phyloP scores from a whole-genome alignment of 192 early-diverging fungal genomes.

The Irineochytrium annulatum region DNA sequence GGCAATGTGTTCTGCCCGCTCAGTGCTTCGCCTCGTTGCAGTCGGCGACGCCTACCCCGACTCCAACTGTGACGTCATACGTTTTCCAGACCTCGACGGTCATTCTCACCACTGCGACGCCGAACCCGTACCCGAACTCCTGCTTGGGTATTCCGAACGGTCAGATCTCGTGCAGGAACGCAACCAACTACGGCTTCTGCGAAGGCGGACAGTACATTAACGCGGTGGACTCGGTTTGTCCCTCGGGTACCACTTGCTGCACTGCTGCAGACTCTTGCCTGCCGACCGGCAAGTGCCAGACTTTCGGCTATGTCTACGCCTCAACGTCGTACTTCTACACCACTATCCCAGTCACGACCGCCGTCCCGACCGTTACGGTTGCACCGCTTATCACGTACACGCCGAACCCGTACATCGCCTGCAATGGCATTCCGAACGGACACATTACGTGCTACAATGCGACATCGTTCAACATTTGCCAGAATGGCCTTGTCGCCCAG shows the following conservation, averaged over 20 bases:
- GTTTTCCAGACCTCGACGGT: too few species aligned
- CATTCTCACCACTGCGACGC: too few species aligned
- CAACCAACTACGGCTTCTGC: not conserved
- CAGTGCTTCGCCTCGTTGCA: too few species aligned
- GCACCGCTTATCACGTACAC: too few species aligned
- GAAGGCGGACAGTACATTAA: not conserved
- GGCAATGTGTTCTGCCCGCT: too few species aligned
- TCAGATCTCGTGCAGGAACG: conserved; percentile 1
- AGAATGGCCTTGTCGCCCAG: not conserved
- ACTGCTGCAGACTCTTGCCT: not conserved
- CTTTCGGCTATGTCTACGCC: too few species aligned
- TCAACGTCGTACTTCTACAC: too few species aligned
- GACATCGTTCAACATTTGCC: conserved; percentile 5
- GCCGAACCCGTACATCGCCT: too few species aligned
- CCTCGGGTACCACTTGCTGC: not conserved
- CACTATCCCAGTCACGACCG: too few species aligned
- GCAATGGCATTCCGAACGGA: conserved; percentile 2
- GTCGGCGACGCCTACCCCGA: too few species aligned
- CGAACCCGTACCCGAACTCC: not conserved
- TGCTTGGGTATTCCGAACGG: conserved; percentile 7
- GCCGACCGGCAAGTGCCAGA: not conserved
- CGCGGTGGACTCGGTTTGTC: not conserved
- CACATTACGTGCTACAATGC: not conserved
- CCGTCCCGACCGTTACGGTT: too few species aligned
- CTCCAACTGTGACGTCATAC: not conserved